Base-by-base conservation (phyloP, 2,329 filamentous ascomycete species). In the Colletotrichum shisoi region DNA sequence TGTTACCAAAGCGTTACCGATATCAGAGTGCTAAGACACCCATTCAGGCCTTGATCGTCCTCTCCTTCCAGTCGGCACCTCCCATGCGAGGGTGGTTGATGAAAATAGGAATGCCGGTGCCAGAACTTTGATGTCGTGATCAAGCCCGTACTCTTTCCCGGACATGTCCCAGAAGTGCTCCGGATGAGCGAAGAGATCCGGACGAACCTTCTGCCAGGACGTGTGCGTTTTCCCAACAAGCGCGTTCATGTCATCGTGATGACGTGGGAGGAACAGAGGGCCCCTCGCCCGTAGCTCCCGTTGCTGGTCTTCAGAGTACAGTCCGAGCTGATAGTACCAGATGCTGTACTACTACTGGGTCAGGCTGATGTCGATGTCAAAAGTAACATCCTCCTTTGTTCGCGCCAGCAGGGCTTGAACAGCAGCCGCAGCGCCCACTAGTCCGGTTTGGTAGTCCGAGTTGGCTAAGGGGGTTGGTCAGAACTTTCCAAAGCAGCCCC, bases 311-410 rank as follows among this genome's bases (percentile, higher is more conserved):
- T 67, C 65, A 2, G 61, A 60, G 8, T 74, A 72, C 19, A 67
- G 66, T 5, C 72, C 73, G 3, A 73, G 71, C 0, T 60, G 63
- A 52, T 71, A 71, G 17, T 71, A 71, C 71, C 72, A 73, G 40
- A 74, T 72, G 46, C 74, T 74, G 40, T 73, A 74, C n/a, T n/a
- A n/a, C n/a, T n/a, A n/a, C 58, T 74, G 73, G 0, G 71, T 73
- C 21, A 74, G 56, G 37, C 72, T 73, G 53, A 74, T 62, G 39
- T 74, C 71, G 0, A 74, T 63, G n/a, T 73, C 69, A 21, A 69
- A 74, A 0, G 73, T 74, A 4, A 44, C 66, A 9, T 69, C 62
- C 12, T 64, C 56, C 17, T 68, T 63, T 1, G 72, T 70, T 15
- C 73, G 72, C 4, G 61, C 52, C 2, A 70, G 24, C 6, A 73